Evolutionary conservation across 805 yeast species (phyloP).

Genomic region (Priceomyces carsonii): DNA sequence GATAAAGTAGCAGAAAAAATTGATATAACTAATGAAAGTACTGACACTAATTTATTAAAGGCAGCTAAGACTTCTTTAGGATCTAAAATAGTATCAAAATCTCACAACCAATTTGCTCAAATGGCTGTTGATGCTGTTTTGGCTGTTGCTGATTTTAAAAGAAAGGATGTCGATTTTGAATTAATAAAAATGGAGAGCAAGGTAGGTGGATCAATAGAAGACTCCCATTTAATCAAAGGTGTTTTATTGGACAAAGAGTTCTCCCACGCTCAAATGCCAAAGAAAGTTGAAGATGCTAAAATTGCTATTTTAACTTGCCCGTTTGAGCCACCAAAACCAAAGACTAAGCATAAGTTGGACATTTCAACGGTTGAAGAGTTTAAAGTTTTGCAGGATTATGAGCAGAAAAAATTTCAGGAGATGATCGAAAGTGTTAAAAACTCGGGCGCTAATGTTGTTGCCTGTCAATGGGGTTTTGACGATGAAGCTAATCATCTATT

Average conservation of each 20-base stretch:
- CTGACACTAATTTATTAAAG: conserved; percentile 64
- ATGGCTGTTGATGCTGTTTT: conserved; percentile 97
- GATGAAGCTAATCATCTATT: conserved; percentile 96
- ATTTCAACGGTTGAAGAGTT: conserved; percentile 94
- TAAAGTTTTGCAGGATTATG: conserved; percentile 85
- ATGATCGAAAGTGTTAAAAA: conserved; percentile 87
- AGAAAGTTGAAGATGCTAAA: conserved; percentile 71
- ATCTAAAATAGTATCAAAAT: conserved; percentile 91
- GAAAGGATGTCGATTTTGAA: conserved; percentile 96
- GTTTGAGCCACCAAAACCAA: conserved; percentile 99
- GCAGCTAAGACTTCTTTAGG: conserved; percentile 96
- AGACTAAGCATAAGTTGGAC: conserved; percentile 95
- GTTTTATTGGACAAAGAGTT: conserved; percentile 94
- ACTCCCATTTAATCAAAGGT: conserved; percentile 83
- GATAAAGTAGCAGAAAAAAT: conserved; percentile 75
- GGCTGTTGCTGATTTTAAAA: conserved; percentile 85
- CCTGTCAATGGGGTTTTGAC: conserved; percentile 99
- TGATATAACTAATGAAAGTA: conserved; percentile 47
- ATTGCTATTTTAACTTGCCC: conserved; percentile 97
- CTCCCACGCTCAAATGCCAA: conserved; percentile 98
- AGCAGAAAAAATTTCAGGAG: conserved; percentile 83
- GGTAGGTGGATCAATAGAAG: conserved; percentile 91
- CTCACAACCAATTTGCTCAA: conserved; percentile 89
- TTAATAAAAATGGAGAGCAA: conserved; percentile 93
- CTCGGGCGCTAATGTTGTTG: conserved; percentile 93